Conservation (phyloP, 805 yeast genomes). For the Candida corydali region DNA sequence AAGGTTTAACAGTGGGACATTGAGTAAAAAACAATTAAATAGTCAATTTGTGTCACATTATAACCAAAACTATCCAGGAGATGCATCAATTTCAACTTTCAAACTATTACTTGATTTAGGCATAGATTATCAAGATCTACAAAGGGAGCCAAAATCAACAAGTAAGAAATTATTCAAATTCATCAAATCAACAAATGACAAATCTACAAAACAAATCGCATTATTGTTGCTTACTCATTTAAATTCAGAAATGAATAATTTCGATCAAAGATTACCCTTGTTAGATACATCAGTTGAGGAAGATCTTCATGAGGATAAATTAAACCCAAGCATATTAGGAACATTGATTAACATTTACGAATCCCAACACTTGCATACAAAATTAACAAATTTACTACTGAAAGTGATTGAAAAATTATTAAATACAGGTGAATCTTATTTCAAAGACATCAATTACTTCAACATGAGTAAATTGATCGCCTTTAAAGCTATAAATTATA, state of each 20-base stretch:
- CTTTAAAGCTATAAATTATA: slow-evolving; percentile 22
- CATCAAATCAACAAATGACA: slow-evolving; percentile 4
- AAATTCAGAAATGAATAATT: slow-evolving; percentile 17
- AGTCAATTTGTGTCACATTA: slow-evolving; percentile 16
- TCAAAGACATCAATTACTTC: slow-evolving; percentile 16
- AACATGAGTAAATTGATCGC: slow-evolving; percentile 27
- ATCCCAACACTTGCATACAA: slow-evolving; percentile 28
- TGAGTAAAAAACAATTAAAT: slow-evolving; percentile 15
- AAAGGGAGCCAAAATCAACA: slow-evolving; percentile 12
- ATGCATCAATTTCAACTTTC: slow-evolving; percentile 26
- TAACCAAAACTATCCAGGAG: slow-evolving; percentile 23
- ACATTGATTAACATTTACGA: slow-evolving; percentile 49
- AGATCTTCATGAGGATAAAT: slow-evolving; percentile 19
- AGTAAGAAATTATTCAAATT: slow-evolving; percentile 20
- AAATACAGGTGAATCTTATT: slow-evolving; percentile 6
- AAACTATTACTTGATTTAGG: slow-evolving; percentile 25
- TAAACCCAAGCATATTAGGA: slow-evolving; percentile 48
- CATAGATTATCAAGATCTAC: slow-evolving; percentile 24
- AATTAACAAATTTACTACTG: slow-evolving; percentile 21
- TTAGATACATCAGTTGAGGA: slow-evolving; percentile 28
- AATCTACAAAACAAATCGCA: slow-evolving; percentile 15
- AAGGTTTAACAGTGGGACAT: slow-evolving; percentile 36
- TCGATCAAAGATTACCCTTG: slow-evolving; percentile 26
- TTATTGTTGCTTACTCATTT: slow-evolving; percentile 26
- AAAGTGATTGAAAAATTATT: slow-evolving; percentile 15